Evolutionary conservation across 495 filamentous ascomycete species (phyloP), one percentile per base, ranked within the genome.

Genomic region (Daldinia bambusicola): DNA sequence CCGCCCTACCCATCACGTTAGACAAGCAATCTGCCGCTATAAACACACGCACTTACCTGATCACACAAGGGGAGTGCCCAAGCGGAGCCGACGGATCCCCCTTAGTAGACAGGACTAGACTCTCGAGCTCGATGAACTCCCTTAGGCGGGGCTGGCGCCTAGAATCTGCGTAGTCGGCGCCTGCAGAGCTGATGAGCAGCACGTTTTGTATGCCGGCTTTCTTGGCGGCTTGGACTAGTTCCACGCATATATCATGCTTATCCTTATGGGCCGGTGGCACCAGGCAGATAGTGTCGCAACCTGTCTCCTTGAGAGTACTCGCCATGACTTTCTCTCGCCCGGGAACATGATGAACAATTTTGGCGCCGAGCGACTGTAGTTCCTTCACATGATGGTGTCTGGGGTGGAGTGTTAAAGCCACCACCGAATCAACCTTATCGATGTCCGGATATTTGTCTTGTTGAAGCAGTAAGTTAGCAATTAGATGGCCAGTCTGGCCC

Each of bases 401-500:
- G 1, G 50, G 26, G 26, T 53, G 13, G 12, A 53, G 14, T 14
- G 26, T 53, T 32, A 16, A 20, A 12, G 8, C 26, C 1, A 53
- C 50, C 26, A 32, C 14, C 13, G 26, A 53, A 32, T 53, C 50
- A 0, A 52, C 50, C 50, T 31, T 52, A 18, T 22, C 14, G 26
- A 52, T 52, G 22, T 16, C 50, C 50, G 22, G 26, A 32, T 52
- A 52, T 31, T 52, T 1, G 4, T 52, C 50, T 31, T 52, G 50
- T 31, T 13, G 20, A 40, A 30, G 20, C 4, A 58, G 32, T 22
- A 58, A 30, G 55, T 10, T 36, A 6, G 55, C 55, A 26, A 58
- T 40, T 41, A 58, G 18, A n/a, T 58, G 37, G 36, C 55, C 13
- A 18, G 37, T 41, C 6, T 58, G 55, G 37, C 55, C 55, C 20